phyloP scores from a whole-genome alignment of 75 land plant species.

The Cupressus sempervirens region DNA sequence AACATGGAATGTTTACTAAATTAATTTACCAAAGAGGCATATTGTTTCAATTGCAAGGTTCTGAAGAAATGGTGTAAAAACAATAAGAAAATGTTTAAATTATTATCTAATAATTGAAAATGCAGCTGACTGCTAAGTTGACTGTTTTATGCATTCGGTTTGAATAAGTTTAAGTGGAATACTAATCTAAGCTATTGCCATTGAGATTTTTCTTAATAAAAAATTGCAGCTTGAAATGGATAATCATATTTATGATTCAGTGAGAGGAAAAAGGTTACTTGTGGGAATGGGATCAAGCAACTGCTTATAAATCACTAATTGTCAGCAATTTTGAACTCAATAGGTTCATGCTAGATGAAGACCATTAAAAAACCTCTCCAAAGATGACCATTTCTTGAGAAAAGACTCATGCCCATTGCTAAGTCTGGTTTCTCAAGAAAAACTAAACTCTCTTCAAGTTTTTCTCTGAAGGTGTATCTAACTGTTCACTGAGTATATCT shows the following conservation, averaged over 20 bases:
- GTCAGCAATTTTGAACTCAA: background rate
- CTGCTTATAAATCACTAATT: background rate
- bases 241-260: background rate
- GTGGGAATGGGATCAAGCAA: background rate
- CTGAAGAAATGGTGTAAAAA: background rate
- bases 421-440: too few relatives aligned
- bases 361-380: background rate
- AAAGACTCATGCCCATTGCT: too few relatives aligned
- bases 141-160: background rate
- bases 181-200: background rate
- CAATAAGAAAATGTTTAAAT: background rate
- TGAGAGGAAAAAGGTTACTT: background rate
- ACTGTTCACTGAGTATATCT: too few relatives aligned
- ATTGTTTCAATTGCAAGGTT: background rate
- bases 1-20: background rate
- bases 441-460: too few relatives aligned
- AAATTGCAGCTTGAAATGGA: background rate
- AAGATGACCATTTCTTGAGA: background rate
- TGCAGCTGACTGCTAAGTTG: background rate
- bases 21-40: background rate
- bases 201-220: background rate
- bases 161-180: background rate
- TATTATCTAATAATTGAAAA: background rate
- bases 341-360: background rate
- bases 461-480: too few relatives aligned